phyloP scores from a whole-genome alignment of 805 yeast species.

The Saccharomycopsis microspora region DNA sequence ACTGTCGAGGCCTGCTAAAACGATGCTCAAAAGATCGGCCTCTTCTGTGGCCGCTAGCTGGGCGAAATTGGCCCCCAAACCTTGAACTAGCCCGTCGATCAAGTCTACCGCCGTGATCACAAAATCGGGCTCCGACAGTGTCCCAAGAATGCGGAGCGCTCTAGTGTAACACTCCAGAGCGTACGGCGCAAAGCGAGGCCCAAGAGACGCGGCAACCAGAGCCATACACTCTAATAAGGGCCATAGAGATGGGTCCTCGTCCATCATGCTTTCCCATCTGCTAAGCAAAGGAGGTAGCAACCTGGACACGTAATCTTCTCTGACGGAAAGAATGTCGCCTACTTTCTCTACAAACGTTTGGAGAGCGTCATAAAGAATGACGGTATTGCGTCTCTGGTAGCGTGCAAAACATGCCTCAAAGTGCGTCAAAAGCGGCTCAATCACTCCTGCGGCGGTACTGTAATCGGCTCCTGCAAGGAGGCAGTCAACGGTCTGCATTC shows the following conservation, averaged over 20 bases:
- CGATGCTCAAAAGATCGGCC: slow-evolving; percentile 41
- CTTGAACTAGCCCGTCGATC: slow-evolving; percentile 88
- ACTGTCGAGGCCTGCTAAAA: slow-evolving; percentile 65
- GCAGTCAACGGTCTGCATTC: slow-evolving; percentile 76
- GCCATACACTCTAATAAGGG: slow-evolving; percentile 90
- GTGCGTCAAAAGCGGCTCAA: slow-evolving; percentile 56
- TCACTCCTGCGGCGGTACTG: slow-evolving; percentile 46
- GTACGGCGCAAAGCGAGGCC: slow-evolving; percentile 77
- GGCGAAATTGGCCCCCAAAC: slow-evolving; percentile 53
- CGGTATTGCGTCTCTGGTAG: slow-evolving; percentile 75
- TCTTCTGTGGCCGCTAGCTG: slow-evolving; percentile 21
- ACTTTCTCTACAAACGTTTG: slow-evolving; percentile 79
- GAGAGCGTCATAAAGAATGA: slow-evolving; percentile 79
- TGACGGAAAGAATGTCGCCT: slow-evolving; percentile 44
- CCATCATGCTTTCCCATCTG: slow-evolving; percentile 69
- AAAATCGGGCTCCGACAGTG: slow-evolving; percentile 82
- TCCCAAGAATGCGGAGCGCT: slow-evolving; percentile 53
- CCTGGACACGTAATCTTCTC: slow-evolving; percentile 44
- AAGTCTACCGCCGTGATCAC: slow-evolving; percentile 81
- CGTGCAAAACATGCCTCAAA: slow-evolving; percentile 62
- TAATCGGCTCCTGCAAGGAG: slow-evolving; percentile 71
- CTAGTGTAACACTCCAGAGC: slow-evolving; percentile 80
- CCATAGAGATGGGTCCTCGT: slow-evolving; percentile 80
- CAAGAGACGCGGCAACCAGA: slow-evolving; percentile 77
- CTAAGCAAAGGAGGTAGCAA: slow-evolving; percentile 72